Percentiles rank a stretch among this genome's conserved stretches.
Evolutionary conservation across 2,329 filamentous ascomycete species (phyloP).

Genomic region (Capronia americana): DNA sequence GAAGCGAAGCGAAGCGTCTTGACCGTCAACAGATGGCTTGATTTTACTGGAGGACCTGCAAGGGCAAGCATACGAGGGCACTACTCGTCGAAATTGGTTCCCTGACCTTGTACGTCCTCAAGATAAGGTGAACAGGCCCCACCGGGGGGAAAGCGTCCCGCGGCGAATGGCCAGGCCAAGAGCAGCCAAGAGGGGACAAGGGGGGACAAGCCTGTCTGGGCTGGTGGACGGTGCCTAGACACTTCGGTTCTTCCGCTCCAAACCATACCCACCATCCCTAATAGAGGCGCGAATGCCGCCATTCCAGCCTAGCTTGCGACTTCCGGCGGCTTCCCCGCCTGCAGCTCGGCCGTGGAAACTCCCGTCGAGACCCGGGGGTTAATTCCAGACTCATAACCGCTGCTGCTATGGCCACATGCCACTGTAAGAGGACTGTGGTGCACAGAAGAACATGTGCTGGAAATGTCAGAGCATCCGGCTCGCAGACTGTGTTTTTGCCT

Average conservation of each 20-base stretch:
- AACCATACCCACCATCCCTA: background rate
- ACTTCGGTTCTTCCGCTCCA: too few species aligned
- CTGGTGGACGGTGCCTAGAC: too few species aligned
- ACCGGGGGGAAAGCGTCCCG: background rate
- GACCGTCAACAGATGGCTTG: background rate
- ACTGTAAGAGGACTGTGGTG: too few species aligned
- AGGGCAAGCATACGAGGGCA: background rate
- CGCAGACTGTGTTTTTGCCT: background rate
- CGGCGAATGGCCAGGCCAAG: background rate
- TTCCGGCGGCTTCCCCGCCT: background rate
- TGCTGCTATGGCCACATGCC: too few species aligned
- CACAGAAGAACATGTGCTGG: too few species aligned
- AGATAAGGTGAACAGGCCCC: background rate
- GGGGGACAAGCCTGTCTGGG: background rate
- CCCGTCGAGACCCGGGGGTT: too few species aligned
- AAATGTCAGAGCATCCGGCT: too few species aligned
- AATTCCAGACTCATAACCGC: too few species aligned
- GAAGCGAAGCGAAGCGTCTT: background rate
- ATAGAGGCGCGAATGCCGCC: background rate
- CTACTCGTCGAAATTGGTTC: background rate
- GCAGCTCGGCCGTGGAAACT: background rate
- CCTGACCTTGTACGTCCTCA: background rate
- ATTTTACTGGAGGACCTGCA: background rate
- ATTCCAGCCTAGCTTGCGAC: background rate
- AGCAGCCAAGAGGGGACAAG: background rate